These are phyloP conservation scores for Clavulina sp. DNA, from an alignment of 768 basidiomycete genomes.

Conservation along the genomic window DNA sequence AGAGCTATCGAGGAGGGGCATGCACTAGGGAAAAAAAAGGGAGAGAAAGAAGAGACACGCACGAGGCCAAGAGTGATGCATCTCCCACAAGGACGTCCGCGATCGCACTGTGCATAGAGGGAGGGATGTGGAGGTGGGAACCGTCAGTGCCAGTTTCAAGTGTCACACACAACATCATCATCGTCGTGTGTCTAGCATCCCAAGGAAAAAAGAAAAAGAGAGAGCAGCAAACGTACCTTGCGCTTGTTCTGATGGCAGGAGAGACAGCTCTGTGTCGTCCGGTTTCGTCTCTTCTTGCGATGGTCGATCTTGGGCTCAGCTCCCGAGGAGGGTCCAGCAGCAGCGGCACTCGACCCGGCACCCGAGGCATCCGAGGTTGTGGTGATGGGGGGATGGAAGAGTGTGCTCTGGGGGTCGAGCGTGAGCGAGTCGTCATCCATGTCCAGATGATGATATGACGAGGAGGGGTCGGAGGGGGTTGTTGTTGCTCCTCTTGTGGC, in stretches of 20 bases:
- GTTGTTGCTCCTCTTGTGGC: no score
- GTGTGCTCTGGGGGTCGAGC: no score
- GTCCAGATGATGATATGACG: no score
- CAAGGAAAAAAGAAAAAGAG: not conserved
- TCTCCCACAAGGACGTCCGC: conserved; percentile 77
- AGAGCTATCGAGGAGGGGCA: no score
- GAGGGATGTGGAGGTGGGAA: conserved; percentile 7
- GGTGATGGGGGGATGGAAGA: no score
- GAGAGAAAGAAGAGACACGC: conserved; percentile 9
- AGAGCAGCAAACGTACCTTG: conserved; percentile 37
- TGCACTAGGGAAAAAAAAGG: no score
- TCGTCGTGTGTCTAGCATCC: no score
- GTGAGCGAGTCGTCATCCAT: no score
- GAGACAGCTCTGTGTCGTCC: conserved; percentile 73
- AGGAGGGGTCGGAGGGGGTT: no score
- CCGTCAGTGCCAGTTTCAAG: conserved; percentile 3
- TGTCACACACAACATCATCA: not conserved
- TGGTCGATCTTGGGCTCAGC: conserved; percentile 20
- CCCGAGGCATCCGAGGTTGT: no score
- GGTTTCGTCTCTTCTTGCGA: conserved; percentile 70
- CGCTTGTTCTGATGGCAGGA: conserved; percentile 84
- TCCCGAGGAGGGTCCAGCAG: not conserved
- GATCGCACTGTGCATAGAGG: conserved; percentile 47
- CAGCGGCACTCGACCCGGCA: no score
- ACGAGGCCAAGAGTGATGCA: conserved; percentile 84